Evolutionary conservation across 108 stramenopile species (phyloP).

Genomic region (Nitzschia sp.): DNA sequence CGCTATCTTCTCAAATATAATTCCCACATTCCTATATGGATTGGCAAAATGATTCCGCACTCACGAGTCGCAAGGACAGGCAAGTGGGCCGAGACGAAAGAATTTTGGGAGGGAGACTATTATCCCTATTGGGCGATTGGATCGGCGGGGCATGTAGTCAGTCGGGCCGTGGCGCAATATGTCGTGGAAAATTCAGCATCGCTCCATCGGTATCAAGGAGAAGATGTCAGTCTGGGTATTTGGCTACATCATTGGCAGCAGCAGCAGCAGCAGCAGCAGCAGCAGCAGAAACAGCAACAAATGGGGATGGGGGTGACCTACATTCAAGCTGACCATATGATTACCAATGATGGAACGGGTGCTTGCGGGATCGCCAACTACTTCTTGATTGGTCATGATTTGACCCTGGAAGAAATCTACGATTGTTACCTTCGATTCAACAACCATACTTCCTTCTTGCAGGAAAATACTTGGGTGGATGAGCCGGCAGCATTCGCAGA

Average conservation of each 20-base stretch:
- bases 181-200: conserved; percentile 17
- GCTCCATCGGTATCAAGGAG: conserved; percentile 51
- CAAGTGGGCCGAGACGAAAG: conserved; percentile 39
- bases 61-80: conserved; percentile 22
- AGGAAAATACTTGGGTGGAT: conserved; percentile 21
- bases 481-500: conserved; percentile 4
- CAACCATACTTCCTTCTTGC: background rate
- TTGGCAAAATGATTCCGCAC: conserved; percentile 41
- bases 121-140: conserved; percentile 53
- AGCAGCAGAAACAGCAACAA: too few relatives aligned
- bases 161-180: conserved; percentile 30
- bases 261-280: too few relatives aligned
- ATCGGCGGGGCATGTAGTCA: conserved; percentile 38
- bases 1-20: conserved; percentile 30
- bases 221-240: conserved; percentile 51
- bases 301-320: conserved; percentile 7
- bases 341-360: conserved; percentile 8
- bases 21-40: conserved; percentile 31
- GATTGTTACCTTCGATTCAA: conserved; percentile 8
- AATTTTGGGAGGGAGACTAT: background rate
- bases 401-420: conserved; percentile 15
- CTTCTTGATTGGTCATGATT: conserved; percentile 25
- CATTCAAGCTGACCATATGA: conserved; percentile 9
- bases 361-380: background rate
- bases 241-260: conserved; percentile 41